Evolutionary conservation across 1,284 basidiomycete genomes (phyloP), one percentile per base, ranked within the genome.

Genomic region (Ganoderma lucidum): DNA sequence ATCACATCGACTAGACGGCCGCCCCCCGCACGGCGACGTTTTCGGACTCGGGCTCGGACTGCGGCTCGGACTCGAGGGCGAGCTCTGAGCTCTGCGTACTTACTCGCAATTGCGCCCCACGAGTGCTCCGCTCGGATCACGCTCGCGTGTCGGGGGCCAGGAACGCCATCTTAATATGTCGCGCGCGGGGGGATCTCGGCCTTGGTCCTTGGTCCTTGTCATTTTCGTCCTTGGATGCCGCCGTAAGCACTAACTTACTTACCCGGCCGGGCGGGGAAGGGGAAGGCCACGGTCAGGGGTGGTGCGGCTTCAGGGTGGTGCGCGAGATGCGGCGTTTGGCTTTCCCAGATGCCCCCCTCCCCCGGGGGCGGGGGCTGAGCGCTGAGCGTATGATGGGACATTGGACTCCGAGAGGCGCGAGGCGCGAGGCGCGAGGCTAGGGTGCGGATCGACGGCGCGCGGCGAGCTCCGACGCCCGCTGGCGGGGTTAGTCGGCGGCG

Each of bases 291-390:
- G 23, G 23, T 23, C 23, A 23, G 23, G 23, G 23, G 23, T 23
- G 23, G 23, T 23, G 51, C 28, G 2, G 23, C 12, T 28, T 2
- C 51, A 12, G 28, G 28, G 28, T 15, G 23, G 51, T 30, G 28
- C 12, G 51, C 23, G 51, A 53, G 51, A 53, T 53, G 51, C 51
- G 51, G 51, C 51, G 51, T 53, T 53, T 53, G 51, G 51, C 51
- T 53, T 53, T 53, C 51, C 51, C 12, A 30, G 51, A 53, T 30
- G 28, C 9, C 51, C 28, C 6, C 45, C 28, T 28, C n/a, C 23
- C 23, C 23, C 23, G 23, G 23, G 23, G 23, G 23, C 23, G 23
- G 23, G 51, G 51, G 51, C 51, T 53, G 28, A 15, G 28, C 12
- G 5, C 15, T 30, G 28, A 12, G 51, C 28, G 10, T 12, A 15